These are phyloP conservation scores for Artemisia annua DNA, from an alignment of 129 eudicot species.

Conservation along the genomic window DNA sequence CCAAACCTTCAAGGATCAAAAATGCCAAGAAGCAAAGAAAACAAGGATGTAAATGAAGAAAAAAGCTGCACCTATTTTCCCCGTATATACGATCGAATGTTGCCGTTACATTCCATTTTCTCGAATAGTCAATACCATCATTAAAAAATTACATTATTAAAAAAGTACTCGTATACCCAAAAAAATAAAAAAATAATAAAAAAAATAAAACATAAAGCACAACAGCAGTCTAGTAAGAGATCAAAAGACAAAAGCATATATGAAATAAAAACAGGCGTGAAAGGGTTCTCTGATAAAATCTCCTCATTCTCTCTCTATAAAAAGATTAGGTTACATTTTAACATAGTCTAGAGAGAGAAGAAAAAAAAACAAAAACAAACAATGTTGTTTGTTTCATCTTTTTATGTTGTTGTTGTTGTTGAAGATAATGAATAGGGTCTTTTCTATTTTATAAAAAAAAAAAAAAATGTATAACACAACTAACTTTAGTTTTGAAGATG, in stretches of 20 bases:
- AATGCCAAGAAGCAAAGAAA: background rate
- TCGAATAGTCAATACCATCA: slow-evolving; percentile 31
- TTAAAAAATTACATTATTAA: background rate
- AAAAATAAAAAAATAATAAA: background rate
- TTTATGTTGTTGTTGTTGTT: slow-evolving; percentile 9
- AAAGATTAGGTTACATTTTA: slow-evolving; percentile 3
- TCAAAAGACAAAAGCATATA: background rate
- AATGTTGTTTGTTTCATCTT: slow-evolving; percentile 12
- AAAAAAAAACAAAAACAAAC: background rate
- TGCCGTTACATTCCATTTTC: slow-evolving; percentile 42
- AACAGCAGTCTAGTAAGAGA: background rate
- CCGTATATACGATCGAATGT: slow-evolving; percentile 45
- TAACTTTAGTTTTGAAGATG: slow-evolving; percentile 13
- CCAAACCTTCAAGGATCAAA: background rate
- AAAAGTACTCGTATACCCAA: too few species aligned
- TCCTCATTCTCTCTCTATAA: slow-evolving; percentile 23
- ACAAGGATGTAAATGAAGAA: background rate
- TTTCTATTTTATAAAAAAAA: background rate
- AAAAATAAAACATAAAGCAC: background rate
- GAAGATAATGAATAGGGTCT: slow-evolving; percentile 26
- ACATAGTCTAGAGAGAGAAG: slow-evolving; percentile 34
- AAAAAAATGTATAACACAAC: background rate
- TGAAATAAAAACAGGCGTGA: slow-evolving; percentile 38
- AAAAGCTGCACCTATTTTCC: slow-evolving; percentile 25
- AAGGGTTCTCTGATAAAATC: slow-evolving; percentile 34